Base-by-base conservation (phyloP, 2,329 filamentous ascomycete species). In the Ophiosphaerella narmari region DNA sequence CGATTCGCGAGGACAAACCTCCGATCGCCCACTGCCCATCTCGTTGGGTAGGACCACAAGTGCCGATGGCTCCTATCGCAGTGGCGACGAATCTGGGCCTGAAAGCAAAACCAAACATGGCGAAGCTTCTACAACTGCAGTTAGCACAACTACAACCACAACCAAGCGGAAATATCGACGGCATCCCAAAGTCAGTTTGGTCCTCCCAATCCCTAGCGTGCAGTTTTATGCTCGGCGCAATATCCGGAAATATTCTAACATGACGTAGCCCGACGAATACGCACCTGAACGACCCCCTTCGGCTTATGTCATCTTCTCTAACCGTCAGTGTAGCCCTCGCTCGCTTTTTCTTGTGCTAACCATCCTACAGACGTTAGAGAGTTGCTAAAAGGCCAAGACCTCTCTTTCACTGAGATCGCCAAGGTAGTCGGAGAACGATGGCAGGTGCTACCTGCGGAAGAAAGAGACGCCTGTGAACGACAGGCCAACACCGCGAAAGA, bases 261-360 rank as follows among this genome's bases (percentile, higher is more conserved):
- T 43, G 5, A 14, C 18, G 16, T 24, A 90, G 84, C 80, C 88
- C 3, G 90, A 94, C 60, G 87, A 91, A 50, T 85, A 90, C 74
- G 89, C 89, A 0, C 90, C 90, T 1, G 89, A 92, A 65, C 80
- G 89, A 21, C 88, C 90, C 1, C 88, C 89, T 0, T 93, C 89
- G 4, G 90, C 89, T 42, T 93, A 93, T 74, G 90, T 93, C 11
- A 82, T 93, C 13, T 94, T 94, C 66, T 92, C 90, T 0, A 93
- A 93, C 63, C 89, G 87, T 90, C 73, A 77, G 86, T 79, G 29
- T 37, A 6, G 16, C 16, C 11, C 11, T 43, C 32, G 6, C 26
- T 26, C 8, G 11, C 11, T 8, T 1, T 24, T 31, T 40, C 31
- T 7, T 8, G 38, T n/a, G 34, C 65, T 73, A 50, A 73, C 32